A percentile compares a stretch with the other conserved stretches of the same genome.
Evolutionary conservation across 2,329 filamentous ascomycete genomes (phyloP).

Genomic region (Mycogone perniciosa): DNA sequence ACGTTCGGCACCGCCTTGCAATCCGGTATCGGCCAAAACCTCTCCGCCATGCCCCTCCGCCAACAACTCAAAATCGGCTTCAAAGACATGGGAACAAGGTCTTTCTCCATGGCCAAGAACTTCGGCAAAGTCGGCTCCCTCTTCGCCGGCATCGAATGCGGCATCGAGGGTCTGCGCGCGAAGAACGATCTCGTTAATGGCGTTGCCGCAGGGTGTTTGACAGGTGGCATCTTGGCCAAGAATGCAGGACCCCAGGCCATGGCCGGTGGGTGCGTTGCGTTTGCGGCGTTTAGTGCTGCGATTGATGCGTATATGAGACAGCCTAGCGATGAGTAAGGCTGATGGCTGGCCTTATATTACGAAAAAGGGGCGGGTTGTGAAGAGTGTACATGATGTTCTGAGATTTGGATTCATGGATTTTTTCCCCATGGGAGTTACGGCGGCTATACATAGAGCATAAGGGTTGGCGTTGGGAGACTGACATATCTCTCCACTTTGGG

Average conservation of each 20-base stretch:
- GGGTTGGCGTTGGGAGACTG: conserved; percentile 26
- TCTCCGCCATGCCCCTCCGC: conserved; percentile 65
- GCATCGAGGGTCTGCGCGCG: conserved; percentile 83
- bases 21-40: conserved; percentile 27
- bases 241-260: conserved; percentile 87
- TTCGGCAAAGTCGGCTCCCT: conserved; percentile 90
- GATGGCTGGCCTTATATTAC: neutral
- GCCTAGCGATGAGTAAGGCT: conserved; percentile 53
- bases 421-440: conserved; percentile 22
- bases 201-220: conserved; percentile 80
- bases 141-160: conserved; percentile 90
- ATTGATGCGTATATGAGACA: conserved; percentile 90
- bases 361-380: conserved; percentile 8
- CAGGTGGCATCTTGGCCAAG: conserved; percentile 79
- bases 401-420: conserved; percentile 8
- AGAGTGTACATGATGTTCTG: neutral
- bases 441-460: conserved; percentile 24
- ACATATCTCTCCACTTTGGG: conserved; percentile 22
- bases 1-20: conserved; percentile 58
- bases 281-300: conserved; percentile 85
- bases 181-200: conserved; percentile 93
- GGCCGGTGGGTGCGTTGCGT: conserved; percentile 80
- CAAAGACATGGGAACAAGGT: conserved; percentile 87
- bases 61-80: conserved; percentile 82
- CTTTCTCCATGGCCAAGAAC: conserved; percentile 81